Conservation (phyloP, 2,329 filamentous ascomycete species). For the Colletotrichum phormii region DNA sequence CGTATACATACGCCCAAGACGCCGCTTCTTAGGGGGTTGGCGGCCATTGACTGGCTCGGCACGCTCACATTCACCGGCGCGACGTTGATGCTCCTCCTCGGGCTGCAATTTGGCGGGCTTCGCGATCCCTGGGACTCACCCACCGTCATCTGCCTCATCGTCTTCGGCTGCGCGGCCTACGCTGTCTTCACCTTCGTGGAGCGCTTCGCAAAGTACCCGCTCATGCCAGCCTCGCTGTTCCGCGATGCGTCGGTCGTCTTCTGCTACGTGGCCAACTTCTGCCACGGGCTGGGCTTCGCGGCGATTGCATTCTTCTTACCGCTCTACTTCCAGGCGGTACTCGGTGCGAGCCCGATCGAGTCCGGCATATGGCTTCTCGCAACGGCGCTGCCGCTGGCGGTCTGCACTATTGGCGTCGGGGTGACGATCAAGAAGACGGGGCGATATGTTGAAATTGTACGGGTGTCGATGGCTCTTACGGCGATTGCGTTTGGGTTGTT, state of each 20-base stretch:
- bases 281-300: conserved; percentile 83
- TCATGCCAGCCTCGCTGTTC: conserved; percentile 83
- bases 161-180: conserved; percentile 76
- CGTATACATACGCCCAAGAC: conserved; percentile 77
- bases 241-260: conserved; percentile 73
- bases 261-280: conserved; percentile 74
- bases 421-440: conserved; percentile 73
- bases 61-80: conserved; percentile 75
- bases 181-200: conserved; percentile 79
- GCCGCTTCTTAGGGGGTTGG: conserved; percentile 65
- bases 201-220: conserved; percentile 79
- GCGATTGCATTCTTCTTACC: conserved; percentile 83
- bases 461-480: conserved; percentile 67
- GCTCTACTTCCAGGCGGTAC: conserved; percentile 84
- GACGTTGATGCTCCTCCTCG: conserved; percentile 87
- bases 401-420: conserved; percentile 69
- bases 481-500: conserved; percentile 74
- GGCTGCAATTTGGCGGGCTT: conserved; percentile 86
- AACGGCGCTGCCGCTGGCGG: conserved; percentile 74
- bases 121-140: conserved; percentile 80
- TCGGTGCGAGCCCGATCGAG: conserved; percentile 75
- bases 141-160: conserved; percentile 80
- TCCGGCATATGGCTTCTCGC: conserved; percentile 82
- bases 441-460: conserved; percentile 71
- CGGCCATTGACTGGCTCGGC: conserved; percentile 71